phyloP scores from a whole-genome alignment of 176 grass and related monocot species.

The Carex kokanica region DNA sequence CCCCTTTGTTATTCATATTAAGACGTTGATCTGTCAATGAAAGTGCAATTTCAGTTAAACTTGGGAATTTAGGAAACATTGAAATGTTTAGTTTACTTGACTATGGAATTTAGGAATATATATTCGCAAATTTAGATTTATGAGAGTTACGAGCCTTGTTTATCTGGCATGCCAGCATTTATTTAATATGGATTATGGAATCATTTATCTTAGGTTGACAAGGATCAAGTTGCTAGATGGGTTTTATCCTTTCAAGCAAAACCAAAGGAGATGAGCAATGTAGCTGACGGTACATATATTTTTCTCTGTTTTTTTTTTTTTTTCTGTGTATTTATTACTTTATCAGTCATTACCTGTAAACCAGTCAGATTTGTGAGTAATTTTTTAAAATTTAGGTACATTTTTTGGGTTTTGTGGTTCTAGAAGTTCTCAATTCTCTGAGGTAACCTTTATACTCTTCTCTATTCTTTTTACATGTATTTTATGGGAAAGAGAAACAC shows the following conservation, averaged over 20 bases:
- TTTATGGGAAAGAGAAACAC: conserved; percentile 3
- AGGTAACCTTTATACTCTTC: conserved; percentile 29
- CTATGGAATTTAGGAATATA: background rate
- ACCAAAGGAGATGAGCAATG: conserved; percentile 30
- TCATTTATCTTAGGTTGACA: conserved; percentile 53
- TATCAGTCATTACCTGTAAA: background rate
- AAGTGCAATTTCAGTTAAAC: background rate
- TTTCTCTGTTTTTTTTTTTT: background rate
- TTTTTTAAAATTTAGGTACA: conserved; percentile 34
- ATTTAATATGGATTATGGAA: background rate
- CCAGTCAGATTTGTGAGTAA: background rate
- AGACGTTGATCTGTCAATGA: background rate
- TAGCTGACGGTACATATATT: conserved; percentile 42
- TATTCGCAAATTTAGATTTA: background rate
- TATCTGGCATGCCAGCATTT: background rate
- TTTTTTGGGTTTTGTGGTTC: conserved; percentile 96
- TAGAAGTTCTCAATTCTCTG: conserved; percentile 57
- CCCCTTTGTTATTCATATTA: background rate
- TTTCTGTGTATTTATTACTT: background rate
- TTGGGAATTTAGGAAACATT: background rate
- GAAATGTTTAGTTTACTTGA: background rate
- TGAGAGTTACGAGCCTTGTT: background rate
- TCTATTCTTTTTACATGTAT: background rate
- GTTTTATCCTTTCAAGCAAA: conserved; percentile 82
- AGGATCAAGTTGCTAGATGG: conserved; percentile 62